These are phyloP conservation scores for Lachnellula cervina DNA, from an alignment of 2,329 filamentous ascomycete genomes.

Conservation along the genomic window DNA sequence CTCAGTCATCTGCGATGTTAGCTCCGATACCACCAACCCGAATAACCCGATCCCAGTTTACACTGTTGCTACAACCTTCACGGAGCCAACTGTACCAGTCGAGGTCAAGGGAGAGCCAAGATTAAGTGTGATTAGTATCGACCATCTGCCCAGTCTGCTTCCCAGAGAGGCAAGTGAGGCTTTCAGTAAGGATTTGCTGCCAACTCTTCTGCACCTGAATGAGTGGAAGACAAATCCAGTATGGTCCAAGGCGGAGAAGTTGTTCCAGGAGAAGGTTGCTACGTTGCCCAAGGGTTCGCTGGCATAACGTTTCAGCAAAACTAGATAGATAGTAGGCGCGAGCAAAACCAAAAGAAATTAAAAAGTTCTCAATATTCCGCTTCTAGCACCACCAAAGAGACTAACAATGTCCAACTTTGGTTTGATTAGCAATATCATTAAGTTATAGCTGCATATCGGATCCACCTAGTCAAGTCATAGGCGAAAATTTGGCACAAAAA, in stretches of 20 bases:
- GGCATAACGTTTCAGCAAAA: neutral
- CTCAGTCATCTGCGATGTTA: conserved; percentile 75
- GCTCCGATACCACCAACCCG: conserved; percentile 68
- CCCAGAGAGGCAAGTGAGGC: conserved; percentile 83
- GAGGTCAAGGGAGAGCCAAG: conserved; percentile 48
- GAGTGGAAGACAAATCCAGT: conserved; percentile 67
- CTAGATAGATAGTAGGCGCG: too few species aligned
- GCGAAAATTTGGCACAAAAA: neutral
- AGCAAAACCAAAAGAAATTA: neutral
- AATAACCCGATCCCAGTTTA: conserved; percentile 72
- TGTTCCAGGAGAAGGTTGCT: conserved; percentile 78
- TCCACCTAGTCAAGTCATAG: neutral
- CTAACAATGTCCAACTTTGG: too few species aligned
- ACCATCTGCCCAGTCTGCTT: conserved; percentile 78
- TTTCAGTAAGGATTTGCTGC: conserved; percentile 74
- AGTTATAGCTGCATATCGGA: too few species aligned
- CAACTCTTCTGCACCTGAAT: conserved; percentile 72
- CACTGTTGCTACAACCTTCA: conserved; percentile 78
- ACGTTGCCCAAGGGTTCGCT: conserved; percentile 48
- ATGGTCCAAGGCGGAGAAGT: conserved; percentile 80
- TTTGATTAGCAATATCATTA: too few species aligned
- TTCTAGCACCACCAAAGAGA: too few species aligned
- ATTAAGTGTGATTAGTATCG: conserved; percentile 80
- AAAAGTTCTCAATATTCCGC: neutral
- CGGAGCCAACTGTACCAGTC: conserved; percentile 78